Percentiles rank a stretch among this genome's conserved stretches.
phyloP scores from a whole-genome alignment of 352 stramenopile genomes.

The Plasmopara muralis region DNA sequence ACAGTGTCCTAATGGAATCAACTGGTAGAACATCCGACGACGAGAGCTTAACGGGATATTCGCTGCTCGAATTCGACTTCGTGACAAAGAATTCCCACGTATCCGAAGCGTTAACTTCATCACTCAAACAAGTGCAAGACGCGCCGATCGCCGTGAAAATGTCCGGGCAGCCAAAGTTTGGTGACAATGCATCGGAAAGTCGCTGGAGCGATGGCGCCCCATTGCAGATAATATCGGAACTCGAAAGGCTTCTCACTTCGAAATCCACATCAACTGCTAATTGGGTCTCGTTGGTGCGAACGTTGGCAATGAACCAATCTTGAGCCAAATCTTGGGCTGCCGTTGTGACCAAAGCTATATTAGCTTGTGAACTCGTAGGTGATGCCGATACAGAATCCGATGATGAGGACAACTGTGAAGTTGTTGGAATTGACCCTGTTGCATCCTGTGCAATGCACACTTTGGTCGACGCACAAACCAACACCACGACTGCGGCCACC shows the following conservation, averaged over 20 bases:
- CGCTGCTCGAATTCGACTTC: constrained; percentile 4
- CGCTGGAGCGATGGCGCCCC: constrained; percentile 26
- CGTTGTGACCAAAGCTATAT: not conserved
- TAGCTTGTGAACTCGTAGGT: no score
- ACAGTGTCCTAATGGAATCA: constrained; percentile 24
- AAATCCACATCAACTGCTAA: constrained; percentile 25
- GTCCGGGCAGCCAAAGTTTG: constrained; percentile 27
- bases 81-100: constrained; percentile 26
- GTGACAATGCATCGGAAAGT: constrained; percentile 4
- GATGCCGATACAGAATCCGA: no score
- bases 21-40: constrained; percentile 19
- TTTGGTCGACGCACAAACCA: no score
- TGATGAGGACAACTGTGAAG: no score
- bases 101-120: constrained; percentile 13
- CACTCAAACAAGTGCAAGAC: constrained; percentile 23
- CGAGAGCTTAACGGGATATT: constrained; percentile 10
- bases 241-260: constrained; percentile 17
- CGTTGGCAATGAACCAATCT: constrained; percentile 26
- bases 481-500: no score
- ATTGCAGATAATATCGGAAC: constrained; percentile 24
- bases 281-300: constrained; percentile 26
- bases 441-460: no score
- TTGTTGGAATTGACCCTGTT: no score
- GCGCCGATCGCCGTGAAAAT: constrained; percentile 28
- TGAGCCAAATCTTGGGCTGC: constrained; percentile 22